Evolutionary conservation across 805 yeast species (phyloP).

Genomic region (Starmerella roubikii): DNA sequence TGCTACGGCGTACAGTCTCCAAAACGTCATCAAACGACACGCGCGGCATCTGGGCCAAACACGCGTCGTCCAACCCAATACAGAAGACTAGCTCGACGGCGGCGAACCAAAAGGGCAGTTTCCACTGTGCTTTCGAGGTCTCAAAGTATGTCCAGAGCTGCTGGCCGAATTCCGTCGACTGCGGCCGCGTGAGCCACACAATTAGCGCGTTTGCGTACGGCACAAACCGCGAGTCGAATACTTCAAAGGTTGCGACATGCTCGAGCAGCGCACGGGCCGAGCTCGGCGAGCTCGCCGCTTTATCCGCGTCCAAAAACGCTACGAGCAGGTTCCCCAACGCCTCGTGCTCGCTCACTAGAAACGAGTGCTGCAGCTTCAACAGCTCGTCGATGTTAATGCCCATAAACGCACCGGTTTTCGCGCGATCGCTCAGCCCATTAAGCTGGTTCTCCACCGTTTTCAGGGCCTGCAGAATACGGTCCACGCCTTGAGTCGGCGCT

Average conservation of each 20-base stretch:
- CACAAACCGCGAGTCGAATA: conserved; percentile 46
- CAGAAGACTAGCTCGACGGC: conserved; percentile 19
- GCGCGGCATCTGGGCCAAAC: background rate
- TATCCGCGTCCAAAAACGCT: conserved; percentile 24
- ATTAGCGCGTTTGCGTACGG: conserved; percentile 48
- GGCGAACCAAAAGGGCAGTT: conserved; percentile 21
- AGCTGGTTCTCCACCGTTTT: conserved; percentile 44
- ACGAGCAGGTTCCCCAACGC: conserved; percentile 49
- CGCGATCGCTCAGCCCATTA: conserved; percentile 36
- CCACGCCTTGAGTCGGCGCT: conserved; percentile 24
- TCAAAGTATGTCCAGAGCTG: conserved; percentile 8
- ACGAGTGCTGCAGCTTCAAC: conserved; percentile 46
- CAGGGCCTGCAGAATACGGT: conserved; percentile 42
- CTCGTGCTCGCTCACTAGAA: conserved; percentile 56
- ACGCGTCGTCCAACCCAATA: conserved; percentile 12
- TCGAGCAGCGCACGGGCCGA: conserved; percentile 32
- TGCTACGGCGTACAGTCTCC: conserved; percentile 20
- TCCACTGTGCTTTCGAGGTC: conserved; percentile 17
- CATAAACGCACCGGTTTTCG: conserved; percentile 39
- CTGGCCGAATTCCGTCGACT: conserved; percentile 4
- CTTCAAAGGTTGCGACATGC: conserved; percentile 36
- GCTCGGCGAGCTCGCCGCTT: conserved; percentile 19
- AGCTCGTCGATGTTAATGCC: conserved; percentile 34
- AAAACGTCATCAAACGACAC: conserved; percentile 11
- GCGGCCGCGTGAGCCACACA: conserved; percentile 10